Base-by-base conservation (phyloP, 2,329 filamentous ascomycete genomes). In the Diaporthe humulicola region DNA sequence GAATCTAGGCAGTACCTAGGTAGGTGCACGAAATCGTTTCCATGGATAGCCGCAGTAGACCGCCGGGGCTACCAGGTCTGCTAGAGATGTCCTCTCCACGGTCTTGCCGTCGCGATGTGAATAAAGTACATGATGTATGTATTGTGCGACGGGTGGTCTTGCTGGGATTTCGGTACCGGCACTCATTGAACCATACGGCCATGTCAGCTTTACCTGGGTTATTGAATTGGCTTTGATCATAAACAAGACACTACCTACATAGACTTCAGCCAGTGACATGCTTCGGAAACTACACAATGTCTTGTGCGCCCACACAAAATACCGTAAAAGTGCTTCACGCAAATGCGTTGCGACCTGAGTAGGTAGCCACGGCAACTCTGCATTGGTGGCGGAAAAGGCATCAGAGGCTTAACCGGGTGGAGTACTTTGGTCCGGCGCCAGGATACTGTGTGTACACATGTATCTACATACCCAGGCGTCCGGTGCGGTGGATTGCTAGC, bases 401-500 rank as follows among this genome's bases (percentile, higher is more conserved):
- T 25, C 4, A 33, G 15, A 6, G 45, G 45, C 45, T 22, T 40
- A 30, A 8, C 25, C 38, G 22, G 12, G 14, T 33, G 30, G 12
- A 25, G 61, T 66, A 69, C 64, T 54, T 69, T 7, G 3, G 17
- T 30, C 14, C 3, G 14, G 15, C 5, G 48, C 33, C 10, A 14
- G 15, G 12, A 15, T 40, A 22, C n/a, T 1, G 33, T 54, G 64
- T 25, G n/a, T 8, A 2, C 8, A 17, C 64, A 28, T 54, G 64
- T 69, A n/a, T n/a, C n/a, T n/a, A n/a, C n/a, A n/a, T n/a, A 69
- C 64, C 33, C 8, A 22, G 6, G 33, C 25, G n/a, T 15, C n/a
- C 50, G 33, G 15, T 45, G 57, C n/a, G 58, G 38, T 42, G 58
- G 17, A 64, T 17, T 48, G 56, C 19, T 40, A 73, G 73, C 73